These are phyloP conservation scores for Termitomyces sp. DNA, from an alignment of 768 basidiomycete species.

Conservation along the genomic window DNA sequence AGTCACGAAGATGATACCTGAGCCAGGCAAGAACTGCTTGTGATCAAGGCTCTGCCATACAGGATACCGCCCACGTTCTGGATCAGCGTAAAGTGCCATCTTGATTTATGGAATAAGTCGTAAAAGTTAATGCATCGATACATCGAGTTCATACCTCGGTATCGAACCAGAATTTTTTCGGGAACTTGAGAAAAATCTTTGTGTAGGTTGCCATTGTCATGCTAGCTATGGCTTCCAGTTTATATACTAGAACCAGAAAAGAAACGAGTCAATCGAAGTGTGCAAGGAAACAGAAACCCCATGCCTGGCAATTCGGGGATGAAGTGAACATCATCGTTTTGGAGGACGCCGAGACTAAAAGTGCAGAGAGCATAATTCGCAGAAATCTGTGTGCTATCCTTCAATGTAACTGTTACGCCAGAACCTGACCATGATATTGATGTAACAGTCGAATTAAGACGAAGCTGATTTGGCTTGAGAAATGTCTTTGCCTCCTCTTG, in stretches of 20 bases:
- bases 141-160: constrained; percentile 26
- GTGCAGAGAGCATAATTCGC: constrained; percentile 62
- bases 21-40: constrained; percentile 52
- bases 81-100: constrained; percentile 56
- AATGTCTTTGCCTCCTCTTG: constrained; percentile 55
- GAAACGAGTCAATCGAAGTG: background rate
- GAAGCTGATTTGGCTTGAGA: constrained; percentile 39
- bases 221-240: constrained; percentile 58
- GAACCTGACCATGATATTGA: constrained; percentile 39
- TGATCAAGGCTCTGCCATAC: constrained; percentile 67
- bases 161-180: constrained; percentile 51
- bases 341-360: constrained; percentile 67
- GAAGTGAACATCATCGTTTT: constrained; percentile 56
- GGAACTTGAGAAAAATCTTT: constrained; percentile 64
- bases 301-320: constrained; percentile 44
- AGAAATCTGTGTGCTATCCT: constrained; percentile 34
- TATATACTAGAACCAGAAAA: constrained; percentile 31
- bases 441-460: constrained; percentile 47
- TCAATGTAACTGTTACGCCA: constrained; percentile 43
- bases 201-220: constrained; percentile 65
- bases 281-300: background rate
- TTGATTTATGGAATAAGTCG: constrained; percentile 11
- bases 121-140: background rate
- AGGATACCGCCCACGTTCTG: constrained; percentile 55
- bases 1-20: constrained; percentile 50